Conservation (phyloP, 202 grass and related monocot genomes). For the Setaria viridis region DNA sequence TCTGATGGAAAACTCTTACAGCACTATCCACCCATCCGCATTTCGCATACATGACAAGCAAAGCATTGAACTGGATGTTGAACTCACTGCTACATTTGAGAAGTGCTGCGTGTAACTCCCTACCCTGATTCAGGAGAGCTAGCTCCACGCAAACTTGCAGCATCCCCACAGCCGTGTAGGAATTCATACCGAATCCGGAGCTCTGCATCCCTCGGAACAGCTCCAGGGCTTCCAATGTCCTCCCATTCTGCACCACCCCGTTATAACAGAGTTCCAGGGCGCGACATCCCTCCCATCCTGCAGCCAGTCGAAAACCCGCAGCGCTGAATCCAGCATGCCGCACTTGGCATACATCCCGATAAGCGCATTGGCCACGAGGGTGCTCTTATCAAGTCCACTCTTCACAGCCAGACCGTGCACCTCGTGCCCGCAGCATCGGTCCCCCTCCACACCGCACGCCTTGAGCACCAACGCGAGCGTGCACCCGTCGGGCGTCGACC, state of each 20-base stretch:
- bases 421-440: conserved; percentile 45
- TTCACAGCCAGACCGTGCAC: conserved; percentile 72
- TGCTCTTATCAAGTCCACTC: conserved; percentile 52
- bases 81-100: conserved; percentile 51
- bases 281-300: conserved; percentile 53
- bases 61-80: conserved; percentile 75
- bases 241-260: conserved; percentile 68
- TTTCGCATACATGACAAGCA: conserved; percentile 55
- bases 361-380: conserved; percentile 73
- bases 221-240: conserved; percentile 48
- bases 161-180: conserved; percentile 70
- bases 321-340: conserved; percentile 55
- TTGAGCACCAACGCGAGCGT: conserved; percentile 82
- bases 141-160: conserved; percentile 80
- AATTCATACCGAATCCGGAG: conserved; percentile 58
- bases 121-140: conserved; percentile 60
- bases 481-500: conserved; percentile 67
- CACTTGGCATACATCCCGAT: conserved; percentile 82
- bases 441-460: conserved; percentile 15
- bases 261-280: conserved; percentile 89
- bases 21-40: conserved; percentile 61
- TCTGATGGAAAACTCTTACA: conserved; percentile 56
- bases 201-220: conserved; percentile 80
- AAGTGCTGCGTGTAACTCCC: conserved; percentile 72
- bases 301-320: conserved; percentile 72